Percentiles rank a stretch among this genome's conserved stretches.
Evolutionary conservation across 345 rosid genomes (phyloP).

Genomic region (Eucalyptus sp.): DNA sequence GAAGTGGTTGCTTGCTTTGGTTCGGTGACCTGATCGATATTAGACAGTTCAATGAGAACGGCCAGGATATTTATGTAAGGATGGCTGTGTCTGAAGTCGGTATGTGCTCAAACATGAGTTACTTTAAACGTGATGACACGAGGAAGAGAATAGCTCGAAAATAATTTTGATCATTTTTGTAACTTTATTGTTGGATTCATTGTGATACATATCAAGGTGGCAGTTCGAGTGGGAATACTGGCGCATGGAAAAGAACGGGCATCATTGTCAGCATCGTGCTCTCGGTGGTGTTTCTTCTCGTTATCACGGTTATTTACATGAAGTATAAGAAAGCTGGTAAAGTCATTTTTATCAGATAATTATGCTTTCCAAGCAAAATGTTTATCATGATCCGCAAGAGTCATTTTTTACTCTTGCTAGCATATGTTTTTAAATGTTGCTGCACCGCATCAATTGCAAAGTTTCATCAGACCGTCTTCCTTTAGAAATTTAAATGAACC

Average conservation of each 20-base stretch:
- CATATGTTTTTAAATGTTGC: not conserved
- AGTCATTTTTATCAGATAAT: too few species aligned
- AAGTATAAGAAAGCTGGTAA: not conserved
- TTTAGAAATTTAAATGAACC: not conserved
- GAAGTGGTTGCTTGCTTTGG: conserved; percentile 38
- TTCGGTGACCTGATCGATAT: conserved; percentile 16
- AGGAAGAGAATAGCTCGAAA: not conserved
- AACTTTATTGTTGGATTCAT: not conserved
- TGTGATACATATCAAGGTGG: not conserved
- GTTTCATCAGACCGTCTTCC: not conserved
- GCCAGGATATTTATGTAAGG: conserved; percentile 26
- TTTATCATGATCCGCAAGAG: not conserved
- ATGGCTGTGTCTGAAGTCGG: conserved; percentile 32
- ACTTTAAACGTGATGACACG: not conserved
- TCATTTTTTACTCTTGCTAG: not conserved
- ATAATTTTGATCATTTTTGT: not conserved
- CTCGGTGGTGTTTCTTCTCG: not conserved
- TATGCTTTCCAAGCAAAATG: not conserved
- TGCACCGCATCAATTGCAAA: not conserved
- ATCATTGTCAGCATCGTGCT: not conserved
- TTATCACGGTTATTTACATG: not conserved
- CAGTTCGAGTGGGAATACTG: not conserved
- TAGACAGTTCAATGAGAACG: conserved; percentile 12
- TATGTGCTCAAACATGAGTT: not conserved
- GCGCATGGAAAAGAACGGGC: not conserved